Percentiles rank a stretch among this genome's conserved stretches.
These are phyloP conservation scores for Hirschfeldia incana DNA, from an alignment of 345 rosid species.

Conservation along the genomic window DNA sequence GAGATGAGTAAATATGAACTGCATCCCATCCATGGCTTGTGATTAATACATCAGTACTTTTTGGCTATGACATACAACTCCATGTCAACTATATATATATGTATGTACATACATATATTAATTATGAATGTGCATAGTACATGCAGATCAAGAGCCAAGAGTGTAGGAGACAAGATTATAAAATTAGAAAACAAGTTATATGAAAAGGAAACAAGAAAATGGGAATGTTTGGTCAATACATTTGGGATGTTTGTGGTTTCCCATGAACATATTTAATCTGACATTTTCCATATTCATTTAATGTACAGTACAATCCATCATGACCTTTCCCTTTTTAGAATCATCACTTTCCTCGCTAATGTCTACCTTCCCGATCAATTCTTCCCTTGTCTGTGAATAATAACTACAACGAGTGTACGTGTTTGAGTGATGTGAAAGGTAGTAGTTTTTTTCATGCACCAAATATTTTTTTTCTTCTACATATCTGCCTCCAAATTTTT, in stretches of 20 bases:
- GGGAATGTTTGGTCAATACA: slow-evolving; percentile 44
- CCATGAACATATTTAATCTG: slow-evolving; percentile 36
- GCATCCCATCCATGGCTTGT: not conserved
- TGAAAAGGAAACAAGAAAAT: slow-evolving; percentile 33
- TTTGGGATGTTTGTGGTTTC: slow-evolving; percentile 42
- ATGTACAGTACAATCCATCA: slow-evolving; percentile 2
- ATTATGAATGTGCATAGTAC: slow-evolving; percentile 14
- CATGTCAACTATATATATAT: not conserved
- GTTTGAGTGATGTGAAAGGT: slow-evolving; percentile 40
- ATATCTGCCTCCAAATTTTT: not conserved
- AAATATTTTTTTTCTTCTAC: not conserved
- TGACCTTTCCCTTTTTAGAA: slow-evolving; percentile 37
- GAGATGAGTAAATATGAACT: not conserved
- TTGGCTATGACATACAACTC: not conserved
- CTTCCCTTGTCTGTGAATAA: slow-evolving; percentile 30
- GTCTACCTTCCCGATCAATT: slow-evolving; percentile 31
- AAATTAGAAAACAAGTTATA: slow-evolving; percentile 29
- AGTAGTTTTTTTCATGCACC: slow-evolving; percentile 4
- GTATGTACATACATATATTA: not conserved
- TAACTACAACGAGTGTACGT: slow-evolving; percentile 24
- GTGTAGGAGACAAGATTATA: slow-evolving; percentile 33
- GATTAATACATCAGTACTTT: not conserved
- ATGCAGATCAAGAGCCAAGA: slow-evolving; percentile 37
- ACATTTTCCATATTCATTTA: slow-evolving; percentile 1
- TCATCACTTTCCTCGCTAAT: slow-evolving; percentile 32